Evolutionary conservation across 148 eudicot species (phyloP), one percentile per base, ranked within the genome.

Genomic region (Silene uniflora): DNA sequence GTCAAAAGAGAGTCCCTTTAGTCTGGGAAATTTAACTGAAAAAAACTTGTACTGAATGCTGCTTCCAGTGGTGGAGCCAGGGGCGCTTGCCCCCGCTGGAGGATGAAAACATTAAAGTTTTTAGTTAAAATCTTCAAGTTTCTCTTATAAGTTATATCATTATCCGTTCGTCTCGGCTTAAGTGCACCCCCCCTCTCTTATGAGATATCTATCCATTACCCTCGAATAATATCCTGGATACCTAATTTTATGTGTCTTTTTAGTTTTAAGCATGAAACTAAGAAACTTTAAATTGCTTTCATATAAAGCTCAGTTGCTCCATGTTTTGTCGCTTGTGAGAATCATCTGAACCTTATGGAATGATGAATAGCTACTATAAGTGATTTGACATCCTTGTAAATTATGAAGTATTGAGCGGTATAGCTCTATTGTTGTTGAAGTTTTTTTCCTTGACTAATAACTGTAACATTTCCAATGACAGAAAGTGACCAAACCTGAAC

Each of bases 401-500:
- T n/a, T n/a, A n/a, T n/a, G n/a, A n/a, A n/a, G n/a, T 35, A 19
- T 61, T 69, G 44, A 21, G 44, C 23, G n/a, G 52, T 8, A 61
- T 25, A 69, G 58, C 17, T 56, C 32, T 58, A 35, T 23, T 69
- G n/a, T 69, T 14, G n/a, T 22, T 47, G 55, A 42, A 1, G 21
- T 42, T 54, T 35, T 55, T 71, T 49, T 54, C 21, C 42, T 21
- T 17, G 35, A 58, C 29, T 74, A 46, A 68, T 69, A 21, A 23
- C 54, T 70, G 54, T 22, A 35, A 75, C 54, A 39, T 79, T 62
- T 79, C 21, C 29, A 71, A 61, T 64, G 58, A 22, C 90, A 94
- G 98, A 90, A 85, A 74, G 90, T 89, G 72, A 78, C 75, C 66
- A 94, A 86, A 82, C 80, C 87, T 62, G 89, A 90, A 81, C 86